Evolutionary conservation across 2,329 filamentous ascomycete species (phyloP).

Genomic region (Anthostomella pinea): DNA sequence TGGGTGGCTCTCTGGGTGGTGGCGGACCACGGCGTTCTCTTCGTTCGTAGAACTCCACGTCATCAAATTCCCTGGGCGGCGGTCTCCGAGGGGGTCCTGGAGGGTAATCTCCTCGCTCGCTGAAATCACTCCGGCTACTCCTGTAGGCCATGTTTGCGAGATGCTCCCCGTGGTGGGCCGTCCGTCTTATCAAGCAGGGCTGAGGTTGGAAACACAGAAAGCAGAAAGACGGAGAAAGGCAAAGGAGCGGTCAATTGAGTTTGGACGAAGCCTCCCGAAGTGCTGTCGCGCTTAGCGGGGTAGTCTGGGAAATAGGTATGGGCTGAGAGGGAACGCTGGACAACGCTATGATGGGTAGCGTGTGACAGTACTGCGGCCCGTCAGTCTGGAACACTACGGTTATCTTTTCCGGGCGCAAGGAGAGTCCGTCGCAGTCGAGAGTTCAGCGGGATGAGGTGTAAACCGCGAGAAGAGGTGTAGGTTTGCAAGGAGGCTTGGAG

Average conservation of each 20-base stretch:
- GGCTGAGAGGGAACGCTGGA: constrained; percentile 14
- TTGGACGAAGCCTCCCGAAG: constrained; percentile 12
- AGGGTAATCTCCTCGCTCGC: constrained; percentile 47
- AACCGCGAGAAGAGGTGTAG: neutral
- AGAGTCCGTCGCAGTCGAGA: too few relatives aligned
- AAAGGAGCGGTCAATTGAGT: constrained; percentile 13
- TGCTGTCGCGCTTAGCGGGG: constrained; percentile 17
- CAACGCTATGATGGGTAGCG: constrained; percentile 12
- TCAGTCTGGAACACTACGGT: constrained; percentile 2
- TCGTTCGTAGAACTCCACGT: constrained; percentile 25
- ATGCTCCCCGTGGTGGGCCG: constrained; percentile 1
- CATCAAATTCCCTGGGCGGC: constrained; percentile 26
- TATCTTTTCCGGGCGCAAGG: neutral
- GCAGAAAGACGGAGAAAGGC: constrained; percentile 4
- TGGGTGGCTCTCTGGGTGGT: constrained; percentile 26
- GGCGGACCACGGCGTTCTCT: constrained; percentile 23
- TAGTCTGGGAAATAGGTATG: constrained; percentile 12
- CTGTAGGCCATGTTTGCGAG: constrained; percentile 24
- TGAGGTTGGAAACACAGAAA: neutral
- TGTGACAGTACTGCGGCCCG: constrained; percentile 8
- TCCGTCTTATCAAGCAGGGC: too few relatives aligned
- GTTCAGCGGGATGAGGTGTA: neutral
- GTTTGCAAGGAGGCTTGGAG: too few relatives aligned
- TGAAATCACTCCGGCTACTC: constrained; percentile 37
- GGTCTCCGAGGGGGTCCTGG: constrained; percentile 28